These are phyloP conservation scores for Friedmanniomyces endolithicus DNA, from an alignment of 495 filamentous ascomycete genomes.

Conservation along the genomic window DNA sequence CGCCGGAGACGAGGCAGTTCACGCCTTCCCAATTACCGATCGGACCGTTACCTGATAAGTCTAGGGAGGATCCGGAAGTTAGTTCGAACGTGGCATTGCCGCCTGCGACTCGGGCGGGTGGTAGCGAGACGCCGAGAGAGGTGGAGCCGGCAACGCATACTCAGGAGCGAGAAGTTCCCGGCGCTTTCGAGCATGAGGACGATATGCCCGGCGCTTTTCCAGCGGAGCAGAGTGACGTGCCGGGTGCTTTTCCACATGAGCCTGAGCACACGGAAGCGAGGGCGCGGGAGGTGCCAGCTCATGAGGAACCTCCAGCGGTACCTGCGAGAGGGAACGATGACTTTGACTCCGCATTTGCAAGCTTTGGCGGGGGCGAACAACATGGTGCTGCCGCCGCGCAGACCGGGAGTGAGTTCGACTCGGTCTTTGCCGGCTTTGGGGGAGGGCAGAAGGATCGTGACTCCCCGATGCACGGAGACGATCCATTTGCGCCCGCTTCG, in stretches of 20 bases:
- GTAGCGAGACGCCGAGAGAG: slow-evolving; percentile 42
- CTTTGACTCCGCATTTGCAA: slow-evolving; percentile 3
- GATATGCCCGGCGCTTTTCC: slow-evolving; percentile 1
- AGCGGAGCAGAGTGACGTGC: slow-evolving; percentile 4
- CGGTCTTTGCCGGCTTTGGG: slow-evolving; percentile 38
- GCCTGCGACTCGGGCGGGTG: slow-evolving; percentile 57
- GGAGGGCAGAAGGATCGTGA: slow-evolving; percentile 29
- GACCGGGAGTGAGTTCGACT: neutral
- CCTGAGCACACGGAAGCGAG: slow-evolving; percentile 16
- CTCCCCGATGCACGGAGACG: slow-evolving; percentile 23
- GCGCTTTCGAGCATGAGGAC: neutral
- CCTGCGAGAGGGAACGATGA: neutral
- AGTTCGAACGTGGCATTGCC: slow-evolving; percentile 65
- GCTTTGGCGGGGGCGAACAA: neutral
- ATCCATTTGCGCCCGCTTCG: slow-evolving; percentile 8
- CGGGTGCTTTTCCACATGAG: slow-evolving; percentile 49
- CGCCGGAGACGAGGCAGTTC: slow-evolving; percentile 58
- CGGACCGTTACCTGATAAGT: neutral
- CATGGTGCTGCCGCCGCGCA: slow-evolving; percentile 16
- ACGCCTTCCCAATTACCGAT: slow-evolving; percentile 15
- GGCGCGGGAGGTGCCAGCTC: slow-evolving; percentile 5
- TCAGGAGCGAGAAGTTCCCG: neutral
- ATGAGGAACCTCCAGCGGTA: neutral
- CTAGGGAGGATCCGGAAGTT: neutral
- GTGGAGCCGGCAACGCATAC: neutral